These are phyloP conservation scores for Nevesoporus exiguus DNA, from an alignment of 768 basidiomycete species.

Conservation along the genomic window DNA sequence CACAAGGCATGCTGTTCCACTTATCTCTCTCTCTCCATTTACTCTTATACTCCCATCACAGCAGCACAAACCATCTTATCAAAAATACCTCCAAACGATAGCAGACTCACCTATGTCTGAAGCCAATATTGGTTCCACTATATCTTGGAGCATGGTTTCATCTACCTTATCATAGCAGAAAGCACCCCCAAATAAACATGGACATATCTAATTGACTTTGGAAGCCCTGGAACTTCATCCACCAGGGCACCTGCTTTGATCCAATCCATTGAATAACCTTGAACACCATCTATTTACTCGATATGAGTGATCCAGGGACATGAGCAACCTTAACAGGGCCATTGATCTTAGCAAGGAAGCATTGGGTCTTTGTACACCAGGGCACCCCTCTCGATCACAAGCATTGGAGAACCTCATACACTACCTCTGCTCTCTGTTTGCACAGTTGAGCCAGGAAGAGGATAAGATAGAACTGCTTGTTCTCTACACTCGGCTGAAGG, in stretches of 20 bases:
- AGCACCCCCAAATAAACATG: background rate
- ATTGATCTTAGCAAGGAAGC: background rate
- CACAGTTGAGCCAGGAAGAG: background rate
- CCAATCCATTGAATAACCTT: background rate
- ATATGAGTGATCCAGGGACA: background rate
- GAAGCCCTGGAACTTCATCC: too few species aligned
- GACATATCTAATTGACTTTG: background rate
- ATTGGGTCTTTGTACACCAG: background rate
- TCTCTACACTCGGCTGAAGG: background rate
- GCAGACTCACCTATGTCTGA: conserved; percentile 85
- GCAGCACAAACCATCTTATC: conserved; percentile 86
- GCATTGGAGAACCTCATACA: too few species aligned
- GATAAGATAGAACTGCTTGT: background rate
- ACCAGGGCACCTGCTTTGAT: background rate
- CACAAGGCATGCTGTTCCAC: conserved; percentile 58
- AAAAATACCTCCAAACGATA: conserved; percentile 90
- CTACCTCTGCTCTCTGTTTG: background rate
- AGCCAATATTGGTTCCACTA: conserved; percentile 95
- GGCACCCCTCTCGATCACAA: background rate
- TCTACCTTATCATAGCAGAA: conserved; percentile 92
- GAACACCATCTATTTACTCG: background rate
- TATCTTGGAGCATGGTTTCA: conserved; percentile 81
- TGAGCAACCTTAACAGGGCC: background rate
- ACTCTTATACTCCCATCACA: conserved; percentile 26
- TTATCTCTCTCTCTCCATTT: background rate